A percentile compares a stretch with the other conserved stretches of the same genome.
phyloP scores from a whole-genome alignment of 139 green algal species.

The Tetraselmis chui region DNA sequence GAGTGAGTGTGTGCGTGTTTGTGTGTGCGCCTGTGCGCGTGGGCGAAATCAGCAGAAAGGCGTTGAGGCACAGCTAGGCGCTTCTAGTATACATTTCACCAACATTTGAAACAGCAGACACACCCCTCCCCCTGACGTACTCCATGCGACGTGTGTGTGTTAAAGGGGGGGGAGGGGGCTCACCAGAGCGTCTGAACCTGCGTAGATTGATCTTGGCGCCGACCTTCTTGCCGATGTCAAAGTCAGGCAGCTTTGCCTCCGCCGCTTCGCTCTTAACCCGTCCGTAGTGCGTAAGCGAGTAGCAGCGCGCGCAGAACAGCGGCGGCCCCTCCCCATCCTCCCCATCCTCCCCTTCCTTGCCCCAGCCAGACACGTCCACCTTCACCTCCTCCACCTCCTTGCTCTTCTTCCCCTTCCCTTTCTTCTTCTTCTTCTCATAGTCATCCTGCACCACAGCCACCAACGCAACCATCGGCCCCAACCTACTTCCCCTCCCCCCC shows the following conservation, averaged over 20 bases:
- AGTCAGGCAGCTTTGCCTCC: constrained; percentile 61
- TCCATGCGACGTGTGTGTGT: too few species aligned
- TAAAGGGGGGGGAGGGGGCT: too few species aligned
- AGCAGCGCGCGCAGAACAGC: constrained; percentile 84
- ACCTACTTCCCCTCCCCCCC: too few species aligned
- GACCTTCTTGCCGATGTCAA: constrained; percentile 73
- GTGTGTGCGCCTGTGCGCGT: too few species aligned
- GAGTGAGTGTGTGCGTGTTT: too few species aligned
- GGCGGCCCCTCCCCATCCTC: constrained; percentile 6
- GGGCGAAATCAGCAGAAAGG: too few species aligned
- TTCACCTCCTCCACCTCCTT: background rate
- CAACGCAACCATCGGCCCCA: background rate
- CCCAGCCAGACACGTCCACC: background rate
- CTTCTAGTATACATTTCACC: too few species aligned
- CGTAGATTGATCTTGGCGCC: constrained; percentile 69
- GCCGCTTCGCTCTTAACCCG: constrained; percentile 32
- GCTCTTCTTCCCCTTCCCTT: background rate
- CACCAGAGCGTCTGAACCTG: constrained; percentile 47
- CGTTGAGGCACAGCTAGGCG: too few species aligned
- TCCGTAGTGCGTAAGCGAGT: constrained; percentile 76
- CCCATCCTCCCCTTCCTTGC: constrained; percentile 9
- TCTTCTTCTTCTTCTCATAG: background rate
- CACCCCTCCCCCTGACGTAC: too few species aligned
- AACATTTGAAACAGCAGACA: too few species aligned
- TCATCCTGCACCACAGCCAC: background rate